Conservation (phyloP, 2,329 filamentous ascomycete species). For the Mycocentrospora acerina region DNA sequence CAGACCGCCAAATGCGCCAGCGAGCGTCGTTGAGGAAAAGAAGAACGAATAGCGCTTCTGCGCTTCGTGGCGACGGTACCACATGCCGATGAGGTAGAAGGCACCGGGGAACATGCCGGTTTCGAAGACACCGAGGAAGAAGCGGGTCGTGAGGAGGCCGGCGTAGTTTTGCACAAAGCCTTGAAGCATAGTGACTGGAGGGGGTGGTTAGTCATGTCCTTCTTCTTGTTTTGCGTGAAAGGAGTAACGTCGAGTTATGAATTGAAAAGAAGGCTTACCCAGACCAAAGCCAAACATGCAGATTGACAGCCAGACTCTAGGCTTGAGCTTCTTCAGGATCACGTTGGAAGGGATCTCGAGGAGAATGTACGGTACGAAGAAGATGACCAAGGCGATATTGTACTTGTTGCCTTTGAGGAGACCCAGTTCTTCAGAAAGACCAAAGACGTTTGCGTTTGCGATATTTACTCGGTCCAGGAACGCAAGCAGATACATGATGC, state of each 20-base stretch:
- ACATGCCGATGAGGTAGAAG: constrained; percentile 78
- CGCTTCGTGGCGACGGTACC: constrained; percentile 84
- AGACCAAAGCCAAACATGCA: constrained; percentile 88
- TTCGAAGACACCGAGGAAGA: constrained; percentile 72
- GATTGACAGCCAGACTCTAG: constrained; percentile 61
- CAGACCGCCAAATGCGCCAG: constrained; percentile 82
- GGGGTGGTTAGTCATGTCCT: constrained; percentile 45
- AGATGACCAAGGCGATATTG: constrained; percentile 56
- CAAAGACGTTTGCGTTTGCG: constrained; percentile 55
- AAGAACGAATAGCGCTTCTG: constrained; percentile 94
- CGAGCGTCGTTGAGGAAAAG: constrained; percentile 78
- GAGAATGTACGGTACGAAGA: constrained; percentile 57
- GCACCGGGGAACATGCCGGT: constrained; percentile 56
- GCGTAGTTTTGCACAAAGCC: constrained; percentile 76
- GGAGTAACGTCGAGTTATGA: background rate
- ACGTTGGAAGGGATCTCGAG: constrained; percentile 58
- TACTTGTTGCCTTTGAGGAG: constrained; percentile 48
- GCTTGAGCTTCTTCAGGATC: constrained; percentile 54
- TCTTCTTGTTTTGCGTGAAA: background rate
- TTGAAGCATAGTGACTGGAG: constrained; percentile 68
- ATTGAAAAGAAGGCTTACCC: constrained; percentile 15
- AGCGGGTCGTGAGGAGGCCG: constrained; percentile 73
- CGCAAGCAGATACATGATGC: constrained; percentile 53
- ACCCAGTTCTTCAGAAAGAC: constrained; percentile 49
- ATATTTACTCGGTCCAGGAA: constrained; percentile 57